Evolutionary conservation across 202 grass and related monocot species (phyloP).

Genomic region (Alloteropsis angusta): DNA sequence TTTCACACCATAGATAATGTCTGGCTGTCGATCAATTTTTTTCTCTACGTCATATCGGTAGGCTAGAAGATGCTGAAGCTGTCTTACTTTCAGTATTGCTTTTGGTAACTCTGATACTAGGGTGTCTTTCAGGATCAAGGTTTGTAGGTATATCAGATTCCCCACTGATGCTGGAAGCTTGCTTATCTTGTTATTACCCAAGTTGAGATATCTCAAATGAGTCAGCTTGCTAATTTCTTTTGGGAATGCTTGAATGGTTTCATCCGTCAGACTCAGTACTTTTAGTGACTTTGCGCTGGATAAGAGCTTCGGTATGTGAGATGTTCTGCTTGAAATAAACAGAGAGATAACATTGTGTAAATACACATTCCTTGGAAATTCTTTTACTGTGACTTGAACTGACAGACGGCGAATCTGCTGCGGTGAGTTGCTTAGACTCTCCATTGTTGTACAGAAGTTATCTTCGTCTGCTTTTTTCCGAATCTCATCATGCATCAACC

Average conservation of each 20-base stretch:
- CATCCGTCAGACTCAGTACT: constrained; percentile 12
- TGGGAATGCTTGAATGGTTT: constrained; percentile 9
- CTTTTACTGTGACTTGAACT: background rate
- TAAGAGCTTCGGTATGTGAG: background rate
- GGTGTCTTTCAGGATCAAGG: constrained; percentile 27
- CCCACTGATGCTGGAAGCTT: constrained; percentile 13
- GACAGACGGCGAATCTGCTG: background rate
- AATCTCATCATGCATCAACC: constrained; percentile 6
- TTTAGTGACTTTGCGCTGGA: background rate
- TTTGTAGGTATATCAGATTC: constrained; percentile 23
- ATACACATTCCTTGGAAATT: background rate
- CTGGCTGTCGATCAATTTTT: background rate
- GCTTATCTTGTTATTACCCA: constrained; percentile 21
- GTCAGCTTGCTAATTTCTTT: constrained; percentile 17
- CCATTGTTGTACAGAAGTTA: constrained; percentile 20
- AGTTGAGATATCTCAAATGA: constrained; percentile 30
- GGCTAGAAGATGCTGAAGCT: constrained; percentile 23
- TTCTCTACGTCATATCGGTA: constrained; percentile 14
- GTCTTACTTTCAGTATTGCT: constrained; percentile 2
- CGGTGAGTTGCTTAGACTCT: background rate
- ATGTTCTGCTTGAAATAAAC: background rate
- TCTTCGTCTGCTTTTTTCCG: constrained; percentile 15
- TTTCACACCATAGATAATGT: constrained; percentile 18
- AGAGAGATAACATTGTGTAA: background rate
- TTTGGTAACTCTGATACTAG: constrained; percentile 22